Evolutionary conservation across 441 rosid genomes (phyloP), one percentile per base, ranked within the genome.

Genomic region (Euphorbia celastroides): DNA sequence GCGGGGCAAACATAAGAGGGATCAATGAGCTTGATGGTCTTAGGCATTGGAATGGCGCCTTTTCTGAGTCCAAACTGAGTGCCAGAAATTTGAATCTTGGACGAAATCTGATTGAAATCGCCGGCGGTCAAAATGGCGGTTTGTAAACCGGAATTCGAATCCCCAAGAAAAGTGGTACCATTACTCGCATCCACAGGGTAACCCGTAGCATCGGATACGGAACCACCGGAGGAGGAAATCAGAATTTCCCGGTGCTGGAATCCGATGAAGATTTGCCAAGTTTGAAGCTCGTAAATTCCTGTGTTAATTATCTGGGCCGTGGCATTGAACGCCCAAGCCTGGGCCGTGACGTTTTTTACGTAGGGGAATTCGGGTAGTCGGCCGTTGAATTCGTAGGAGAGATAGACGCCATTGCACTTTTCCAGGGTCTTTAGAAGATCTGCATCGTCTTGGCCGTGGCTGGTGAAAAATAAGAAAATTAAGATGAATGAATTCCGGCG

Each of bases 301-400:
- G 88, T 68, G 68, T 93, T 93, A n/a, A 80, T 70, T 28, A 90
- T 76, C n/a, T 80, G 66, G 23, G 90, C 95, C n/a, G 69, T 73
- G 20, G 98, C 74, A 59, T 83, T 79, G 72, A 93, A 93, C 13
- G 94, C 81, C 96, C 96, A 93, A 0, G 97, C 79, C 74, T 93
- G 97, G 23, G 95, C 90, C 5, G 83, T 71, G 9, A 70, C 86
- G 62, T 93, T 83, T 51, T 82, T 80, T 14, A 88, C 63, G n/a
- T 73, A 78, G 3, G 96, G 93, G 25, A 70, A 81, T 26, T 77
- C 80, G 72, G 76, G 85, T 38, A 77, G 81, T 2, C 98, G 76
- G 2, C 68, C 74, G 1, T 76, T 81, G 58, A 88, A 86, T 17
- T 64, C 58, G 54, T 89, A 92, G 3, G 87, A 72, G 62, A 92